Conservation (phyloP, 2,329 filamentous ascomycete species). For the Xylaria multiplex region DNA sequence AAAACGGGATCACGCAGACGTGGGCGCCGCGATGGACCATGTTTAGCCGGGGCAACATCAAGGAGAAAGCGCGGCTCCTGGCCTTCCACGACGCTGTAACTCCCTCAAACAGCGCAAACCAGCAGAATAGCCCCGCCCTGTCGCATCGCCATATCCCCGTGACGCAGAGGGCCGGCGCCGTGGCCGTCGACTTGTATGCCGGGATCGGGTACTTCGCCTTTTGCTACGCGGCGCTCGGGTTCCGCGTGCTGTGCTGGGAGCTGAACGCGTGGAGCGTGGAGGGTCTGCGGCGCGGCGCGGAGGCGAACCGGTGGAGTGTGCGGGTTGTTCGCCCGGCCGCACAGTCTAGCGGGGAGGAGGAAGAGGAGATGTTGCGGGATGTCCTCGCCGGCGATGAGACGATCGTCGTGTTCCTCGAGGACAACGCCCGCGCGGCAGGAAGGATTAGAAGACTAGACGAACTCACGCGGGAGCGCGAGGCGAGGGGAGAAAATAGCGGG, state of each 20-base stretch:
- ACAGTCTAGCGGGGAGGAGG: slow-evolving; percentile 41
- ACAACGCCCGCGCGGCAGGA: slow-evolving; percentile 66
- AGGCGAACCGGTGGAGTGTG: slow-evolving; percentile 73
- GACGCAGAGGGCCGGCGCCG: slow-evolving; percentile 45
- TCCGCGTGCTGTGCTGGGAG: slow-evolving; percentile 87
- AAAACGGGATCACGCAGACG: slow-evolving; percentile 82
- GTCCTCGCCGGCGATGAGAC: slow-evolving; percentile 58
- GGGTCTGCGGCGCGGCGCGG: slow-evolving; percentile 79
- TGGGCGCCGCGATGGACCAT: slow-evolving; percentile 94
- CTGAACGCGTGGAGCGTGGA: slow-evolving; percentile 90
- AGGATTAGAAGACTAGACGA: slow-evolving; percentile 54
- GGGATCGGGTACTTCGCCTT: slow-evolving; percentile 96
- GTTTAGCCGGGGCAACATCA: slow-evolving; percentile 92
- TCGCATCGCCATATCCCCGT: slow-evolving; percentile 29
- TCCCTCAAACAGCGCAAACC: neutral
- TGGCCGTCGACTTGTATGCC: slow-evolving; percentile 84
- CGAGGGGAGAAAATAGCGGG: neutral
- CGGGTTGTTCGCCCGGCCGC: slow-evolving; percentile 57
- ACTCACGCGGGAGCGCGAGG: slow-evolving; percentile 28
- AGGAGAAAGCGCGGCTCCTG: slow-evolving; percentile 84
- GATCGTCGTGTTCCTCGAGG: slow-evolving; percentile 75
- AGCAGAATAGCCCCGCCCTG: neutral
- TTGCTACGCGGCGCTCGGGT: slow-evolving; percentile 77
- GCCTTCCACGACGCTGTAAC: slow-evolving; percentile 56
- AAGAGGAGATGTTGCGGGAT: slow-evolving; percentile 50